Percentiles rank a stretch among this genome's conserved stretches.
phyloP scores from a whole-genome alignment of 257 asterid genomes.

The Salvia miltiorrhiza region DNA sequence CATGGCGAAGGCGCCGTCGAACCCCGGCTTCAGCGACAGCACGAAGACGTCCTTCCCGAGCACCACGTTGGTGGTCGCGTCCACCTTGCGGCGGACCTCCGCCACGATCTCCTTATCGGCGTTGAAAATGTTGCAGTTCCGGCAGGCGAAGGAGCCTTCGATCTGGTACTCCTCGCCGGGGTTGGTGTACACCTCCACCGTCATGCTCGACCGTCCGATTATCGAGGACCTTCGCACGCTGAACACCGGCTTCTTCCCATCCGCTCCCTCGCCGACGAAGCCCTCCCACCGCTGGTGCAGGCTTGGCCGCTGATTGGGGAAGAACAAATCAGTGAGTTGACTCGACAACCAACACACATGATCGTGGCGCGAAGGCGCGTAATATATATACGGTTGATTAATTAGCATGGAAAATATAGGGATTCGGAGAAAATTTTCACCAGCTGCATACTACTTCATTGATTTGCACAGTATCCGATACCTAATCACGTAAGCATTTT shows the following conservation, averaged over 20 bases:
- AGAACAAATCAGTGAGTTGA: conserved; percentile 15
- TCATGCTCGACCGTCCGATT: conserved; percentile 55
- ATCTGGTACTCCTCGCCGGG: conserved; percentile 51
- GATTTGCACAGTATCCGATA: not conserved
- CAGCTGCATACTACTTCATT: not conserved
- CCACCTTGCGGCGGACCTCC: conserved; percentile 61
- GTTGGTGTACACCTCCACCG: conserved; percentile 48
- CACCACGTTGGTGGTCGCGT: conserved; percentile 46
- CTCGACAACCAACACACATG: not conserved
- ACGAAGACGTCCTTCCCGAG: conserved; percentile 61
- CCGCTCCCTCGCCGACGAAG: conserved; percentile 51
- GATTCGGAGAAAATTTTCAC: not conserved
- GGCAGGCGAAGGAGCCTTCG: conserved; percentile 59
- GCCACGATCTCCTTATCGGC: conserved; percentile 49
- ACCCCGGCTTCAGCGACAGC: conserved; percentile 39
- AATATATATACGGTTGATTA: not conserved
- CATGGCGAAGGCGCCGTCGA: conserved; percentile 69
- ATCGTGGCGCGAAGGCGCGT: not conserved
- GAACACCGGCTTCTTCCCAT: conserved; percentile 56
- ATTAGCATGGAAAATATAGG: not conserved
- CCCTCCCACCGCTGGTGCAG: conserved; percentile 78
- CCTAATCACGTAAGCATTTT: not conserved
- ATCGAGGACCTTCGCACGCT: conserved; percentile 68
- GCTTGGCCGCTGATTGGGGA: conserved; percentile 47
- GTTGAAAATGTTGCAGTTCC: conserved; percentile 47